Base-by-base conservation (phyloP, 2,329 filamentous ascomycete species). In the Aotearoamyces nothofagi region DNA sequence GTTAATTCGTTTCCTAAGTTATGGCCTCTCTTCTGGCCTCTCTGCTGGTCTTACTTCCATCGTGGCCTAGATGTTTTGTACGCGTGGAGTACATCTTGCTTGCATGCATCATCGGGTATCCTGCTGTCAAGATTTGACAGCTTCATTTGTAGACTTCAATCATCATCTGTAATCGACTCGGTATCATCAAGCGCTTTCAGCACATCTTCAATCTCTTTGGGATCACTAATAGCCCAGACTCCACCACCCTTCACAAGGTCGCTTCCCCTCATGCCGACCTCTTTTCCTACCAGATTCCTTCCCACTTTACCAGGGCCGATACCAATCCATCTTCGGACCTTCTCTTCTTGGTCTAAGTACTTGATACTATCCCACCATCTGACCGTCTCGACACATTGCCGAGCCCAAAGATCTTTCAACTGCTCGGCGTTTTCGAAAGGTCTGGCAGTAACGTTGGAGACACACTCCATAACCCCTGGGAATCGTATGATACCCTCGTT, bases 221-320 rank as follows among this genome's bases (percentile, higher is more conserved):
- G 83, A 48, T 84, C 77, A 7, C 74, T 86, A 30, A 94, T 80
- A 4, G 78, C 84, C 84, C 86, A 93, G 0, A 94, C 86, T 2
- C 87, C 87, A 27, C 84, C 86, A 2, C 84, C 84, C 49, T 87
- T 92, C 27, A 87, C 69, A 10, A 68, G 58, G 31, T 90, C 81
- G 44, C 77, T 70, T 13, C 72, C 73, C 27, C 72, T 69, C 71
- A 90, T 86, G 7, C 84, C 86, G 3, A 94, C 86, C 55, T 94
- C 87, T 54, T 94, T 94, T 9, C 86, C 84, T 1, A 96, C 86
- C 5, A 96, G 61, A 50, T 94, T 94, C 33, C 86, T 66, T 1
- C 87, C 87, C 2, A 96, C 87, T 51, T 92, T 92, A 4, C 87
- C 87, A 0, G 87, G 87, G 1, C 87, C 87, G 37, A 96, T 82